These are phyloP conservation scores for Ilex aquifolium DNA, from an alignment of 257 asterid species.

Conservation along the genomic window DNA sequence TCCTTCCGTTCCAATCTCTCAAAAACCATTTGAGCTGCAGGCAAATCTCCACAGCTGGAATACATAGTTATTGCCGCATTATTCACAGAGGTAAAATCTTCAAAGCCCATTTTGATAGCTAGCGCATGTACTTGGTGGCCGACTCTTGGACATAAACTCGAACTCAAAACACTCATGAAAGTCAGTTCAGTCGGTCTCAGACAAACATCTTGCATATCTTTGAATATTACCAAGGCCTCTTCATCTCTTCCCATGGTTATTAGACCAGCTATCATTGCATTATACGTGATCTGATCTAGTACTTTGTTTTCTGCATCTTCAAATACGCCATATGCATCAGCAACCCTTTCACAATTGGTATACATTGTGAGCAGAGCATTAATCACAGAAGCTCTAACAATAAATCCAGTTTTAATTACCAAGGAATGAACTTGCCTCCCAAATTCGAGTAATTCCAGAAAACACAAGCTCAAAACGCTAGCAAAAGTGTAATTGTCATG, in stretches of 20 bases:
- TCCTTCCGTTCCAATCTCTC: constrained; percentile 43
- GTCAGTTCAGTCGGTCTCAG: constrained; percentile 64
- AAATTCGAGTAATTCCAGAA: constrained; percentile 34
- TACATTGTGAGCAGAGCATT: constrained; percentile 78
- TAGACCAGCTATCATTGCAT: constrained; percentile 62
- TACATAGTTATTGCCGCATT: constrained; percentile 86
- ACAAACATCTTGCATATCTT: constrained; percentile 42
- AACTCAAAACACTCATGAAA: constrained; percentile 65
- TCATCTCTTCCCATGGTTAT: constrained; percentile 45
- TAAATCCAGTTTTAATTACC: constrained; percentile 54
- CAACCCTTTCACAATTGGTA: constrained; percentile 34
- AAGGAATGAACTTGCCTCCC: constrained; percentile 70
- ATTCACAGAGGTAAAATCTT: constrained; percentile 43
- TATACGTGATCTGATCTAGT: constrained; percentile 58
- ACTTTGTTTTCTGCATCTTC: constrained; percentile 40
- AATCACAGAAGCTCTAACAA: constrained; percentile 51
- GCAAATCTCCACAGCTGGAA: constrained; percentile 41
- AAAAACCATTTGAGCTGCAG: constrained; percentile 45
- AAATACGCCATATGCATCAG: constrained; percentile 49
- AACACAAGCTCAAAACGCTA: constrained; percentile 62
- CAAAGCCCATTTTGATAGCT: constrained; percentile 48
- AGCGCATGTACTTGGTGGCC: constrained; percentile 59
- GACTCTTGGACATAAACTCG: constrained; percentile 27
- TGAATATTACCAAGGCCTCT: constrained; percentile 53
- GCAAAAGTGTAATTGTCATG: constrained; percentile 74